phyloP scores from a whole-genome alignment of 305 asterid species.

The Nicotiana rustica region DNA sequence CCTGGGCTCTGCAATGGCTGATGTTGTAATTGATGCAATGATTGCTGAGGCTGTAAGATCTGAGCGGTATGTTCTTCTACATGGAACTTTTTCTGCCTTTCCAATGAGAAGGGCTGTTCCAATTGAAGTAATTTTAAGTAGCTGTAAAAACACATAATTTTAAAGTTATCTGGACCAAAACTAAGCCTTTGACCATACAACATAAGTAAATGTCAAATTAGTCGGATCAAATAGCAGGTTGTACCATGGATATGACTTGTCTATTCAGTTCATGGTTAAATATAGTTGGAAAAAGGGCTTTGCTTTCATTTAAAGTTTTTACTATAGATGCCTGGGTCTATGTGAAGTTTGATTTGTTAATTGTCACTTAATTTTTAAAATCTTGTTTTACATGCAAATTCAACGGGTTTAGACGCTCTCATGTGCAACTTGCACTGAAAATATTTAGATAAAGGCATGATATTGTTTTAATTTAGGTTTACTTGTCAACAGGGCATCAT shows the following conservation, averaged over 20 bases:
- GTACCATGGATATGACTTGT: constrained; percentile 21
- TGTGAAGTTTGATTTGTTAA: not conserved
- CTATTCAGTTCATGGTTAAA: not conserved
- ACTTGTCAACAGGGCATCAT: constrained; percentile 71
- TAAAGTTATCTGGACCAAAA: not conserved
- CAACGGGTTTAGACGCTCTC: not conserved
- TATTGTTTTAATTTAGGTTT: constrained; percentile 29
- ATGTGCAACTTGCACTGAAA: not conserved
- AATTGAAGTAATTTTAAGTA: not conserved
- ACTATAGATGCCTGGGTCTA: not conserved
- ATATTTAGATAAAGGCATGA: not conserved
- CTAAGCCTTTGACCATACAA: not conserved
- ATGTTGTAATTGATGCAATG: constrained; percentile 98
- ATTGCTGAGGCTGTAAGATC: constrained; percentile 96
- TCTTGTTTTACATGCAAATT: not conserved
- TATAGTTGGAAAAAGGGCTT: constrained; percentile 14
- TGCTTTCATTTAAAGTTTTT: not conserved
- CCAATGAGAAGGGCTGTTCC: not conserved
- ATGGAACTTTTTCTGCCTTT: constrained; percentile 1
- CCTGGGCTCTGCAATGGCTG: constrained; percentile 98
- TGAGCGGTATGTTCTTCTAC: constrained; percentile 65
- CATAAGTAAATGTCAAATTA: constrained; percentile 3
- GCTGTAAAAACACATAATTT: not conserved
- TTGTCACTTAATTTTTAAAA: not conserved
- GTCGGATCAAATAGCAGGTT: not conserved